Base-by-base conservation (phyloP, 2,329 filamentous ascomycete species). In the Capronia epimyces region DNA sequence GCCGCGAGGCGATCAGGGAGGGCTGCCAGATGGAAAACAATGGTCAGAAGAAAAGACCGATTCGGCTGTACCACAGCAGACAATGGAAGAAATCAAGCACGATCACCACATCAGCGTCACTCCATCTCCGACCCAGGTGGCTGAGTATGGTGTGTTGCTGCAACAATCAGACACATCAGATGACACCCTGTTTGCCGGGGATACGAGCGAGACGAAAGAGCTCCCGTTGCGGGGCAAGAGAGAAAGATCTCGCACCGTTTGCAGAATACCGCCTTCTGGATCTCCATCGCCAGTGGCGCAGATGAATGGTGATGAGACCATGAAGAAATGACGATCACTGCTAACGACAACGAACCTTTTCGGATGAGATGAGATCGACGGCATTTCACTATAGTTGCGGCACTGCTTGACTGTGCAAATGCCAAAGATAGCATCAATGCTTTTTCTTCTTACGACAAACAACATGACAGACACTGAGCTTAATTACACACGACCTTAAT, bases 161-260 rank as follows among this genome's bases (percentile, higher is more conserved):
- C 21, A n/a, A 16, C 20, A 18, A 12, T 46, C 43, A 10, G 49
- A 46, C 20, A 46, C 34, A 9, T 47, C 34, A 18, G n/a, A 22
- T 9, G 49, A 46, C n/a, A 51, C 43, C 1, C 21, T 46, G 10
- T 51, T 42, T 32, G 16, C 36, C 24, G 8, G 6, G 4, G 9
- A 32, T 45, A 16, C n/a, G 12, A 24, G 13, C 21, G 5, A 10
- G 8, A 22, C 24, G 10, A 25, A 18, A 10, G n/a, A 13, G 9
- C 31, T n/a, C 4, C 8, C 46, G 9, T 13, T 20, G 12, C n/a
- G 16, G 15, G 12, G 3, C n/a, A 20, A 32, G 8, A 31, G 39
- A 32, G 13, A 43, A 24, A 45, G 49, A 36, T 47, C 49, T 16
- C 32, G 27, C 20, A 51, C 49, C 16, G 49, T 46, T 7, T 27